A percentile compares a stretch with the other conserved stretches of the same genome.
phyloP scores from a whole-genome alignment of 2,329 filamentous ascomycete genomes.

The Ceratocystis colombiana region DNA sequence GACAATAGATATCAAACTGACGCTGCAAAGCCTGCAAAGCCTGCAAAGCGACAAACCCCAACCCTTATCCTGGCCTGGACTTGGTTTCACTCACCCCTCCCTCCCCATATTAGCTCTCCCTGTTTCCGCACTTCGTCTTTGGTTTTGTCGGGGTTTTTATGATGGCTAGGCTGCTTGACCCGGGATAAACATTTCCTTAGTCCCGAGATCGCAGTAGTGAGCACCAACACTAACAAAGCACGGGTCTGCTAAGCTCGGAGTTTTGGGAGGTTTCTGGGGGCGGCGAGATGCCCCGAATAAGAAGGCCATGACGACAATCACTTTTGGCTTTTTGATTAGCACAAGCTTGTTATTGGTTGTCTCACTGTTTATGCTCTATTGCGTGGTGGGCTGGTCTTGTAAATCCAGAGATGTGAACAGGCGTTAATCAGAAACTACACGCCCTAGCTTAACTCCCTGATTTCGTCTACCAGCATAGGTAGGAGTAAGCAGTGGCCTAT shows the following conservation, averaged over 20 bases:
- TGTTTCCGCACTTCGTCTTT: background rate
- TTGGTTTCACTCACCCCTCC: background rate
- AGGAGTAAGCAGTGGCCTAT: too few relatives aligned
- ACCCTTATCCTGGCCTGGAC: background rate
- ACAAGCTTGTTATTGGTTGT: too few relatives aligned
- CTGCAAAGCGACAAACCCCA: background rate
- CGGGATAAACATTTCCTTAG: background rate
- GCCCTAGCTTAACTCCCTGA: background rate
- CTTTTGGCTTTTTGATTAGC: too few relatives aligned
- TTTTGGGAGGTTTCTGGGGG: background rate
- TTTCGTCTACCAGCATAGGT: background rate
- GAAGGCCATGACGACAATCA: conserved; percentile 3
- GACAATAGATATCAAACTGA: too few relatives aligned
- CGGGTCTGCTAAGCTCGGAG: conserved; percentile 1
- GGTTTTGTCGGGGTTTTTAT: background rate
- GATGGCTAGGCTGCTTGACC: background rate
- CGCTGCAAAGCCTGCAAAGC: too few relatives aligned
- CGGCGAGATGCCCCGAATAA: background rate
- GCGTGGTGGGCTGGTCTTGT: too few relatives aligned
- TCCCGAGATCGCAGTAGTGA: background rate
- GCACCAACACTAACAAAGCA: background rate
- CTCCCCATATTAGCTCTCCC: background rate
- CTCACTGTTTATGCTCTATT: too few relatives aligned
- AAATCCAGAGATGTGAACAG: too few relatives aligned
- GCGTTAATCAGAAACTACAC: too few relatives aligned